These are phyloP conservation scores for Saccharum spontaneum DNA, from an alignment of 176 grass and related monocot genomes.

Conservation along the genomic window DNA sequence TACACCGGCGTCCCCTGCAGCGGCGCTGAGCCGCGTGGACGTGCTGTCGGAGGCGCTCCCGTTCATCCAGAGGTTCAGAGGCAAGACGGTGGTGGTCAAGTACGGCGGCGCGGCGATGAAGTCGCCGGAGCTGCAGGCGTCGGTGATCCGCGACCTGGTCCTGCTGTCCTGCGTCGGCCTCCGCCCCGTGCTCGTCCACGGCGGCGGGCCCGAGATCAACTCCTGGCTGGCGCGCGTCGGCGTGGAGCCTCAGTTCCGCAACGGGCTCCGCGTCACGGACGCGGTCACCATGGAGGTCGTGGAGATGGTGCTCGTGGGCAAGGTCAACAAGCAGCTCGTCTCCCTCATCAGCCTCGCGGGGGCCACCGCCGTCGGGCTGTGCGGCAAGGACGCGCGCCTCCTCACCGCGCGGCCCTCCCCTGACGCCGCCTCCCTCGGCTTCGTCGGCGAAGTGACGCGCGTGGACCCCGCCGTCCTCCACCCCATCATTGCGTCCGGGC, in stretches of 20 bases:
- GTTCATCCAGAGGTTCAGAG: constrained; percentile 83
- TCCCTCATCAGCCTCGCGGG: constrained; percentile 69
- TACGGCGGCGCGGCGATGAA: constrained; percentile 84
- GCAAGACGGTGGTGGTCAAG: constrained; percentile 91
- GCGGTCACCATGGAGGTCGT: constrained; percentile 76
- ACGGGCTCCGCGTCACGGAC: constrained; percentile 80
- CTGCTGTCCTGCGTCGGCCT: constrained; percentile 81
- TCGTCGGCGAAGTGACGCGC: constrained; percentile 65
- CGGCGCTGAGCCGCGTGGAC: constrained; percentile 56
- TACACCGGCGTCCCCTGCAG: background rate
- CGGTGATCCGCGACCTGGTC: constrained; percentile 77
- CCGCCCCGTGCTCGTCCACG: constrained; percentile 75
- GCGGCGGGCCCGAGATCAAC: constrained; percentile 82
- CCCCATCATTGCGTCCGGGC: constrained; percentile 56
- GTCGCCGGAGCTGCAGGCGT: constrained; percentile 58
- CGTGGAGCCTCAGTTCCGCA: constrained; percentile 63
- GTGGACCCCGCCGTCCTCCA: constrained; percentile 65
- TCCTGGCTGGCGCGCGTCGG: constrained; percentile 55
- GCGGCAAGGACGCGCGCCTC: constrained; percentile 71
- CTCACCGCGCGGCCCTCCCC: constrained; percentile 57
- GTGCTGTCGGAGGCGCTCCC: constrained; percentile 86
- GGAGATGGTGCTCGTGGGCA: constrained; percentile 82
- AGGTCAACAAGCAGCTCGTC: constrained; percentile 89
- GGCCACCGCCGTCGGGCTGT: constrained; percentile 80
- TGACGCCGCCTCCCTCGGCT: constrained; percentile 61